phyloP scores from a whole-genome alignment of 371 early-diverging fungal genomes.

The Mucor racemosus region DNA sequence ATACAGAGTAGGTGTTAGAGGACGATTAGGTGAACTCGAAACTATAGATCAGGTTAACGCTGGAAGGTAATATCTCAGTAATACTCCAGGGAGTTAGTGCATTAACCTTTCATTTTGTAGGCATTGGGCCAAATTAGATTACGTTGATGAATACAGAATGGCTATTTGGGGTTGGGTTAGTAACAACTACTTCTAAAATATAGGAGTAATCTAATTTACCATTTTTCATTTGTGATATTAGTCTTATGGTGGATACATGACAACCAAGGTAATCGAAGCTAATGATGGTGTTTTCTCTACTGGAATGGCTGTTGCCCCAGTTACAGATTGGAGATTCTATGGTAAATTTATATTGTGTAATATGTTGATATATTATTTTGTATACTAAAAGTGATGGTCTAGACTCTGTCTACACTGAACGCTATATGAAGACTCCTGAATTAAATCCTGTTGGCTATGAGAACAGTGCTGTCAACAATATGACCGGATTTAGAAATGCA shows the following conservation, averaged over 20 bases:
- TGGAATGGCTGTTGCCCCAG: constrained; percentile 96
- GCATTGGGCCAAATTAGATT: constrained; percentile 67
- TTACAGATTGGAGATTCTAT: constrained; percentile 90
- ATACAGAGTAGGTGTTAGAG: constrained; percentile 78
- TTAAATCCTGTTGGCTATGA: constrained; percentile 82
- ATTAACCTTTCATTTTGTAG: neutral
- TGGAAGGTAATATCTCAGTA: constrained; percentile 50
- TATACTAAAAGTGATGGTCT: neutral
- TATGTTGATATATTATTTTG: neutral
- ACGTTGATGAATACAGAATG: constrained; percentile 75
- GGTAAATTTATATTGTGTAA: constrained; percentile 36
- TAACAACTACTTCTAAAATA: neutral
- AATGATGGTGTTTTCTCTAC: constrained; percentile 80
- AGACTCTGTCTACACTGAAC: constrained; percentile 96
- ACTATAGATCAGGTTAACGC: constrained; percentile 87
- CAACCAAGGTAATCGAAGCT: constrained; percentile 85
- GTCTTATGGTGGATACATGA: constrained; percentile 95
- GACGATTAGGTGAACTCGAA: constrained; percentile 84
- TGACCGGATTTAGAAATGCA: constrained; percentile 81
- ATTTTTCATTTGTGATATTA: constrained; percentile 18
- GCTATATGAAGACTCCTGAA: constrained; percentile 92
- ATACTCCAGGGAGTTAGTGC: neutral
- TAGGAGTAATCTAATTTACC: neutral
- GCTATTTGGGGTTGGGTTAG: constrained; percentile 95
- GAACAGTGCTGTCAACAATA: constrained; percentile 76